Percentiles rank a stretch among this genome's conserved stretches.
These are phyloP conservation scores for Termitomyces sp. DNA, from an alignment of 768 basidiomycete species.

Conservation along the genomic window DNA sequence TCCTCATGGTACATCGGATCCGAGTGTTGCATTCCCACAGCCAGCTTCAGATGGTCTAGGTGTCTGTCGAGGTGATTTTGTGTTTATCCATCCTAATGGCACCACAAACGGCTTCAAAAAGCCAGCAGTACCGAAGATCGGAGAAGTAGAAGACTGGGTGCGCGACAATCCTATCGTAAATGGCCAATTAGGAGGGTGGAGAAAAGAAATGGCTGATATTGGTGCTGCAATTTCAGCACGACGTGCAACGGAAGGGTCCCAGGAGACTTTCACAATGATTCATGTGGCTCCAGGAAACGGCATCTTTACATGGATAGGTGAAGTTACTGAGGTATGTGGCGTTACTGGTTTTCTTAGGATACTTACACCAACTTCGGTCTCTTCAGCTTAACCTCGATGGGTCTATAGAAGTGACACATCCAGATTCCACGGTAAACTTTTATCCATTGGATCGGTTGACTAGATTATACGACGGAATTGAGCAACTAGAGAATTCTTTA, in stretches of 20 bases:
- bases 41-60: slow-evolving; percentile 59
- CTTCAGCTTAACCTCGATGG: slow-evolving; percentile 69
- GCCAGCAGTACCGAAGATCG: slow-evolving; percentile 77
- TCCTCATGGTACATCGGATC: slow-evolving; percentile 65
- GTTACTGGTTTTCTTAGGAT: slow-evolving; percentile 2
- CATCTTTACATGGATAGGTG: slow-evolving; percentile 74
- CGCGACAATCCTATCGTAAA: slow-evolving; percentile 49
- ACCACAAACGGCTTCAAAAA: slow-evolving; percentile 64
- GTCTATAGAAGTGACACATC: slow-evolving; percentile 64
- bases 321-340: slow-evolving; percentile 64
- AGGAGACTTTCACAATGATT: slow-evolving; percentile 34
- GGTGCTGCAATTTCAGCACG: slow-evolving; percentile 50
- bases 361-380: not conserved
- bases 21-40: slow-evolving; percentile 32
- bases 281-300: slow-evolving; percentile 33
- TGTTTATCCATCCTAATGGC: slow-evolving; percentile 69
- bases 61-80: slow-evolving; percentile 77
- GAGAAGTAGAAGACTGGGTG: slow-evolving; percentile 79
- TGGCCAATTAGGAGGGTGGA: slow-evolving; percentile 61
- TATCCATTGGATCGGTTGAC: slow-evolving; percentile 68
- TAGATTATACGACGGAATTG: slow-evolving; percentile 73
- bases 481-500: slow-evolving; percentile 68
- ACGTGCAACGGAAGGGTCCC: slow-evolving; percentile 29
- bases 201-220: slow-evolving; percentile 64
- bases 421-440: slow-evolving; percentile 40